A percentile compares a stretch with the other conserved stretches of the same genome.
Evolutionary conservation across 208 protist genomes (phyloP).

Genomic region (Wallacemonas sp.): DNA sequence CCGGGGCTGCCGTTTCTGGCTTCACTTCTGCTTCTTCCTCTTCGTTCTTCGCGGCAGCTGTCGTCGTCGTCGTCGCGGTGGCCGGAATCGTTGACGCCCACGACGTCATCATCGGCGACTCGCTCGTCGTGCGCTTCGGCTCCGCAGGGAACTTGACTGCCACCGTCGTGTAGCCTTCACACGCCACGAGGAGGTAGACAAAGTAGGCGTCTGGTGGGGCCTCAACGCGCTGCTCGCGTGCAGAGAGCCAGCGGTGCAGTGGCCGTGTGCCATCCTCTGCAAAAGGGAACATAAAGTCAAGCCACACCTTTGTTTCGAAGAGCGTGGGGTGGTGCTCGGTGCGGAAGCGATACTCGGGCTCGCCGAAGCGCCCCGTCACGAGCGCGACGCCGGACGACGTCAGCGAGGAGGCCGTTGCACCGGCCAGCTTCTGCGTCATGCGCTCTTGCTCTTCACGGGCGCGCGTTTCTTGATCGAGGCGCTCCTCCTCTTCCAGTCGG

Average conservation of each 20-base stretch:
- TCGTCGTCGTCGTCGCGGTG: conserved; percentile 1
- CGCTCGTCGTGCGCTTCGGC: conserved; percentile 15
- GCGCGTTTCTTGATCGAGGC: conserved; percentile 42
- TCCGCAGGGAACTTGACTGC: conserved; percentile 76
- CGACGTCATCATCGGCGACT: conserved; percentile 14
- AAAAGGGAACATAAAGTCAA: conserved; percentile 70
- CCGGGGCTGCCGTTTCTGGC: too few relatives aligned
- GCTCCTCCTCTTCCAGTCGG: conserved; percentile 67
- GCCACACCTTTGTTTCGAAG: conserved; percentile 81
- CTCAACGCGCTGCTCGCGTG: conserved; percentile 80
- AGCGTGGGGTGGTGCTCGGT: conserved; percentile 42
- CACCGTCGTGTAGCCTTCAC: conserved; percentile 81
- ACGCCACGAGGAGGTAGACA: conserved; percentile 82
- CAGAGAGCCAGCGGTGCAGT: conserved; percentile 81
- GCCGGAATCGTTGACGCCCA: conserved; percentile 5
- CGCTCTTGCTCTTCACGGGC: conserved; percentile 42
- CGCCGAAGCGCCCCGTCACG: conserved; percentile 38
- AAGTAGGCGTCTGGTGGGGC: conserved; percentile 55
- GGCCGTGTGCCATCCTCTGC: conserved; percentile 62
- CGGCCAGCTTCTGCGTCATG: conserved; percentile 14
- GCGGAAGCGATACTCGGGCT: conserved; percentile 66
- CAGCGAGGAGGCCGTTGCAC: conserved; percentile 2
- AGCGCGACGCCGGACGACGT: conserved; percentile 5
- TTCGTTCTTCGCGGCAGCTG: not conserved
- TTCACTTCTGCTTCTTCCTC: not conserved